Percentiles rank a stretch among this genome's conserved stretches.
Evolutionary conservation across 2,329 filamentous ascomycete genomes (phyloP).

Genomic region (Xylaria sp.): DNA sequence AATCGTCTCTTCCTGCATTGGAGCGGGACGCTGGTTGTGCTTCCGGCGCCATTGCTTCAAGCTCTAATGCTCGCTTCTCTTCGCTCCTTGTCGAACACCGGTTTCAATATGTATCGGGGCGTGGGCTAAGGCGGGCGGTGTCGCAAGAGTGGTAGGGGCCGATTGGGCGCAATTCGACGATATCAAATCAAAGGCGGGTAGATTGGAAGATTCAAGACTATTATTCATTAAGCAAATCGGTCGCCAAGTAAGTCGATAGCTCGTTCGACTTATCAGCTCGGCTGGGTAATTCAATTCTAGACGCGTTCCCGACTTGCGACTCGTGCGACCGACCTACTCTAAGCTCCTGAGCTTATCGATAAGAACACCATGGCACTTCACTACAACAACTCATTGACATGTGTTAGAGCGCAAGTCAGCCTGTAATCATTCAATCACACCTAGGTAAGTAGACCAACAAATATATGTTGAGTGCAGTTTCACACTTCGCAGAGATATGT

Average conservation of each 20-base stretch:
- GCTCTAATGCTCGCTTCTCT: background rate
- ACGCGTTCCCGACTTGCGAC: slow-evolving; percentile 41
- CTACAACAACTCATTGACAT: slow-evolving; percentile 31
- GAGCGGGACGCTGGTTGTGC: slow-evolving; percentile 8
- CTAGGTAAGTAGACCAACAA: background rate
- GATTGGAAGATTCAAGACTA: background rate
- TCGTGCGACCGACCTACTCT: slow-evolving; percentile 40
- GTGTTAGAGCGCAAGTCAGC: background rate
- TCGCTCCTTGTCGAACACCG: background rate
- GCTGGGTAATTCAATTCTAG: slow-evolving; percentile 10
- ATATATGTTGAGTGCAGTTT: background rate
- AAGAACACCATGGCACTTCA: slow-evolving; percentile 27
- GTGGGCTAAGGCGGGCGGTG: background rate
- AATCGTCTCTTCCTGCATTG: background rate
- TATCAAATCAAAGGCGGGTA: background rate
- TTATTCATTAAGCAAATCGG: background rate
- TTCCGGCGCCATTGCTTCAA: slow-evolving; percentile 31
- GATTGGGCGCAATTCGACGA: background rate
- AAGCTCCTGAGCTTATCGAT: slow-evolving; percentile 43
- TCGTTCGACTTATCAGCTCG: background rate
- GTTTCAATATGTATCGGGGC: background rate
- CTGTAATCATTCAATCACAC: background rate
- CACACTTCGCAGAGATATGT: background rate
- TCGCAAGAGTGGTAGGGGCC: background rate
- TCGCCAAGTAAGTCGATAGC: background rate